Conservation (phyloP, 2,329 filamentous ascomycete genomes). For the Scortechinia acanthostroma region DNA sequence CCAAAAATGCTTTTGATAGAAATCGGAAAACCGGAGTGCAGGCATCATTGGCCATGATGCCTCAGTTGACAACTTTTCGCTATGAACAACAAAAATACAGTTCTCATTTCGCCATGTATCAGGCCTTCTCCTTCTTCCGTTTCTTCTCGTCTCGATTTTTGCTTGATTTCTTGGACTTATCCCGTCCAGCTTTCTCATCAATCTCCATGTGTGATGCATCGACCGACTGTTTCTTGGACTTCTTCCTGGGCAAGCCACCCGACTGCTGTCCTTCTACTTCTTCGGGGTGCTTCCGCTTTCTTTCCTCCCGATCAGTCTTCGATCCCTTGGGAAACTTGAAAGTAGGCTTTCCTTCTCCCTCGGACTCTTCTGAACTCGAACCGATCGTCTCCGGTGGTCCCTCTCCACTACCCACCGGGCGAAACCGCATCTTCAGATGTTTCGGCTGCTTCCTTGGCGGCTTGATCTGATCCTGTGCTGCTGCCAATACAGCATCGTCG, state of each 20-base stretch:
- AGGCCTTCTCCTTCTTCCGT: constrained; percentile 19
- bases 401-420: constrained; percentile 25
- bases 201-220: constrained; percentile 9
- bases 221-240: constrained; percentile 24
- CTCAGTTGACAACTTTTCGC: too few species aligned
- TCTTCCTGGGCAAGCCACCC: constrained; percentile 19
- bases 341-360: constrained; percentile 19
- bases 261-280: constrained; percentile 15
- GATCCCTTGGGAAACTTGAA: constrained; percentile 17
- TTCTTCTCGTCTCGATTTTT: constrained; percentile 29
- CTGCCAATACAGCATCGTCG: not conserved
- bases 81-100: too few species aligned
- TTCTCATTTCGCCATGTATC: too few species aligned
- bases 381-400: constrained; percentile 21
- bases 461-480: constrained; percentile 15
- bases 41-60: too few species aligned
- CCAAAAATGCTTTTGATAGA: too few species aligned
- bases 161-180: constrained; percentile 18
- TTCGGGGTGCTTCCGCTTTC: constrained; percentile 25
- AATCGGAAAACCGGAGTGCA: too few species aligned
- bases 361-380: constrained; percentile 23
- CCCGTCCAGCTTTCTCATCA: constrained; percentile 12
- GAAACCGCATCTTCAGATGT: constrained; percentile 32
- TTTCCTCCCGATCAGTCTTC: constrained; percentile 16
- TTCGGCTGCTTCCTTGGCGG: constrained; percentile 27